These are phyloP conservation scores for Vaccinium macrocarpon DNA, from an alignment of 148 eudicot species.

Conservation along the genomic window DNA sequence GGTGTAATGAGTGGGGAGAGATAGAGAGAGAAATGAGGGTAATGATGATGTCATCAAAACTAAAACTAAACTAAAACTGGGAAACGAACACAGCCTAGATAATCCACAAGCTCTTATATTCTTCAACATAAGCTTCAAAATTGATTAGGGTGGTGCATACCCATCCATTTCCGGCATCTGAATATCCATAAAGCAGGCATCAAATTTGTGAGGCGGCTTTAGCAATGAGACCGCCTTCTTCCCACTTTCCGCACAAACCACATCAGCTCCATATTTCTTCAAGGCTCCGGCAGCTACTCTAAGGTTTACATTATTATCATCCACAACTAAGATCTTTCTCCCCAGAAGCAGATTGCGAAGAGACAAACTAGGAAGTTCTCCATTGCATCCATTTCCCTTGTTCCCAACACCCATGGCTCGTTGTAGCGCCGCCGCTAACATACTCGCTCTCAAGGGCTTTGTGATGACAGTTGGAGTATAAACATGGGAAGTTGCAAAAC, in stretches of 20 bases:
- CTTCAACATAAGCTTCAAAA: conserved; percentile 2
- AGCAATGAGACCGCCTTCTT: conserved; percentile 61
- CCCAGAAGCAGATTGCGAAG: conserved; percentile 67
- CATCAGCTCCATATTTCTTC: conserved; percentile 94
- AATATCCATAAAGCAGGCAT: conserved; percentile 97
- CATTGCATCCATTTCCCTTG: conserved; percentile 48
- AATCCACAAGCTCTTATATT: not conserved
- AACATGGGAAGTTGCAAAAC: conserved; percentile 22
- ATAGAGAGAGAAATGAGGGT: too few relatives aligned
- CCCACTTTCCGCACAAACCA: conserved; percentile 79
- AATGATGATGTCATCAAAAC: too few relatives aligned
- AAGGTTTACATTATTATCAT: conserved; percentile 80
- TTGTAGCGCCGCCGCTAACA: conserved; percentile 83
- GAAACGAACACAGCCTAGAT: too few relatives aligned
- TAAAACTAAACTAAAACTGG: too few relatives aligned
- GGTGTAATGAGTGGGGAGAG: too few relatives aligned
- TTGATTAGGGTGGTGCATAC: conserved; percentile 35
- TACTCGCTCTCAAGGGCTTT: conserved; percentile 85
- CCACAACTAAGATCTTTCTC: conserved; percentile 82
- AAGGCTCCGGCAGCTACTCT: conserved; percentile 88
- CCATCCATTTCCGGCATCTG: conserved; percentile 99
- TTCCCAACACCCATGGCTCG: conserved; percentile 73
- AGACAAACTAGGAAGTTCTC: conserved; percentile 43
- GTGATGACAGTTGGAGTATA: conserved; percentile 52
- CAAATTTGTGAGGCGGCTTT: conserved; percentile 70